Evolutionary conservation across 176 grass and related monocot species (phyloP), one percentile per base, ranked within the genome.

Genomic region (Hsuehochloa calcarea): DNA sequence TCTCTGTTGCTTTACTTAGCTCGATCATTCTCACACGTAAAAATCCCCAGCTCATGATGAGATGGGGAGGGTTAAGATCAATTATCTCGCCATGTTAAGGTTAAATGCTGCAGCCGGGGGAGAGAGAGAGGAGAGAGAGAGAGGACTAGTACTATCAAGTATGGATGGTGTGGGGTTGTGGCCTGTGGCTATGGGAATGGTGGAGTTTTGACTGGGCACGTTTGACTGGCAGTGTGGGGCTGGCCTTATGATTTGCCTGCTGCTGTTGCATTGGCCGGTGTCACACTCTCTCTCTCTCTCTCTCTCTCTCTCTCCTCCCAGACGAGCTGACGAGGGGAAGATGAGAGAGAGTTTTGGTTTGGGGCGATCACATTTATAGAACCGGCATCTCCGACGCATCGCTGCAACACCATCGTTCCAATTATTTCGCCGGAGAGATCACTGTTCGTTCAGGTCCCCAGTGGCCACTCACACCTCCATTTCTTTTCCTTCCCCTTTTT

Each of bases 161-260:
- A 67, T 37, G 22, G 10, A 25, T 54, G 22, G 73, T 19, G 52
- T 76, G 71, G 59, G 61, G 34, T 29, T 40, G 43, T 45, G 60
- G 25, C 31, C 45, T 7, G 34, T 5, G 55, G 80, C 45, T 7
- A 44, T 5, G 55, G 80, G 26, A 59, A 70, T 3, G 68, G 78
- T 8, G 85, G 46, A 59, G 77, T 38, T 26, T 88, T 88, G 80
- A 84, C 81, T 9, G 45, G 40, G 31, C 65, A 70, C 65, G 87
- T 84, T 88, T 88, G 87, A 88, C 80, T 69, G 78, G 54, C 65
- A 10, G 45, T 0, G 87, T 74, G 81, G 87, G 29, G 47, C 64
- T 14, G 13, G 65, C 46, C 87, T 89, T 80, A 89, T 85, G 87
- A 89, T 89, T 89, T 89, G 81, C 81, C 67, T 70, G 63, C 81